Conservation (phyloP, 2,329 filamentous ascomycete species). For the Atkinsonella texensis region DNA sequence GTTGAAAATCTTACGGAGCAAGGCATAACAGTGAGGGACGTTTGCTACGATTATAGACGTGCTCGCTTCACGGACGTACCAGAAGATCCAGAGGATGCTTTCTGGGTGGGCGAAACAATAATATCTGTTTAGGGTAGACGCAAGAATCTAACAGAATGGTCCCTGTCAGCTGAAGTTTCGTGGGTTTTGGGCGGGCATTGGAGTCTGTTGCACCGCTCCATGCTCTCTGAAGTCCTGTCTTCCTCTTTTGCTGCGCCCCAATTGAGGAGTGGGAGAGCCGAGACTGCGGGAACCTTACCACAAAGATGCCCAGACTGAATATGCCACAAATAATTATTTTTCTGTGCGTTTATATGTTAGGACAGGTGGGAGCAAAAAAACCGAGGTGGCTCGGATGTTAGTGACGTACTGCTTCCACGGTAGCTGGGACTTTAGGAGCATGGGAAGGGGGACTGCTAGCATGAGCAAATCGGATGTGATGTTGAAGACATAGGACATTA, state of each 20-base stretch:
- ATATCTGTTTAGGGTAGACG: constrained; percentile 31
- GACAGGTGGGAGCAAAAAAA: neutral
- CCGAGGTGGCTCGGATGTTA: too few species aligned
- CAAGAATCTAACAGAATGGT: constrained; percentile 15
- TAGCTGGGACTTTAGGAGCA: constrained; percentile 1
- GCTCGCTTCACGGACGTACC: constrained; percentile 41
- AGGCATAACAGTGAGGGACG: constrained; percentile 25
- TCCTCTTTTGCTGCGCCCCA: too few species aligned
- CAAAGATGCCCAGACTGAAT: constrained; percentile 38
- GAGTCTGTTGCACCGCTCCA: too few species aligned
- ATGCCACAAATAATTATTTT: constrained; percentile 16
- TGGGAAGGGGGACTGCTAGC: constrained; percentile 2
- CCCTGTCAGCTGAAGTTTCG: neutral
- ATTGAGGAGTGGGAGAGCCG: neutral
- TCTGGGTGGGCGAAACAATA: constrained; percentile 24
- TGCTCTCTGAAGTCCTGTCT: too few species aligned
- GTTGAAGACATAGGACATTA: constrained; percentile 4
- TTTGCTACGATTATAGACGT: constrained; percentile 42
- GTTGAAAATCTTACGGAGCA: constrained; percentile 4
- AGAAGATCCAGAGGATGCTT: constrained; percentile 28
- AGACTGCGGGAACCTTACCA: constrained; percentile 11
- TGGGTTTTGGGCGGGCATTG: too few species aligned
- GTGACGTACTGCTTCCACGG: constrained; percentile 4
- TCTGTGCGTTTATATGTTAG: constrained; percentile 2
- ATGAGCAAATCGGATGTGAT: constrained; percentile 2